Base-by-base conservation (phyloP, 2,329 filamentous ascomycete genomes). In the Bipolaris cookei region DNA sequence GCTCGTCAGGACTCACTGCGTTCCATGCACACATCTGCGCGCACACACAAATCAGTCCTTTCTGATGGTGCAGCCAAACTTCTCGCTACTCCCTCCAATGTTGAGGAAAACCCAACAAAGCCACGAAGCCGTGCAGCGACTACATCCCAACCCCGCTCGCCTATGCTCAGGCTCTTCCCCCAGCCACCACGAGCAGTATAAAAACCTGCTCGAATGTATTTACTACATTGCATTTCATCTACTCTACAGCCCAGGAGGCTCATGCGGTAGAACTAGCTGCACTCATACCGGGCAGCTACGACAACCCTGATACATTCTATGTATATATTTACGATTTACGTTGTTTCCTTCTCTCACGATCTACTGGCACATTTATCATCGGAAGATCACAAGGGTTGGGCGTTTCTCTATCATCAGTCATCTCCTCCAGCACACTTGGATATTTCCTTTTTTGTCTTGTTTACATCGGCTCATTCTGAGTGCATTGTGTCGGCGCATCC, bases 21-120 rank as follows among this genome's bases (percentile, higher is more conserved):
- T 25, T 66, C 68, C 4, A 54, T 30, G 20, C 45, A 50, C 30
- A 49, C 50, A 37, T 54, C 56, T 34, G 44, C 53, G 21, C 59
- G 59, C 35, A 61, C 69, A 21, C 74, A 76, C 52, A 76, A 75
- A 37, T 69, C 70, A 20, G 60, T 72, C 10, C 60, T 69, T 21
- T 77, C 74, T 23, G 74, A 76, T 18, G 64, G 72, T 25, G 70
- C 69, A 5, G 67, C 70, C 14, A 74, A 75, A 45, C 49, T 75
- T 6, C 66, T 74, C n/a, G 47, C 59, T 3, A 45, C 62, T 13
- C 35, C 48, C 25, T 48, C 38, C 28, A 8, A 46, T 5, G 20
- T 51, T 11, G 61, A 64, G 25, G 47, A 57, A 18, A 49, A 53
- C 2, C 34, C 53, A 8, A 23, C 37, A 0, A 69, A 63, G 49